phyloP scores from a whole-genome alignment of 2,329 filamentous ascomycete genomes.

The Colletotrichum camelliae region DNA sequence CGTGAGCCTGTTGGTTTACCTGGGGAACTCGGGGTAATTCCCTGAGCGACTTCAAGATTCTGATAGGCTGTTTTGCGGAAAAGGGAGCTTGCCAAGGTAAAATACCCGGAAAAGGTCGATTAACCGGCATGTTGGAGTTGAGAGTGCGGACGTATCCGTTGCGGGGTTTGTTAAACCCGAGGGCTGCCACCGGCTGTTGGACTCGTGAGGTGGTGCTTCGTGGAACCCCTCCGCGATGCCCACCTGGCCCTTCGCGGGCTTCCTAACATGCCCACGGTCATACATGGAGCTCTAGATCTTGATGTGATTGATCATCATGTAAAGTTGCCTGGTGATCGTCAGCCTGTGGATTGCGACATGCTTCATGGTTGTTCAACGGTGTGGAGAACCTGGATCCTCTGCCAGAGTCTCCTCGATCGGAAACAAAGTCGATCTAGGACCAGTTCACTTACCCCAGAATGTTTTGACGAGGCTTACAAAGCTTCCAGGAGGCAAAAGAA shows the following conservation, averaged over 20 bases:
- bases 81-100: not conserved
- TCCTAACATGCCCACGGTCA: not conserved
- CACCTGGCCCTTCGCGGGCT: not conserved
- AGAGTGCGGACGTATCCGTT: not conserved
- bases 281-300: not conserved
- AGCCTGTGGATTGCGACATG: not conserved
- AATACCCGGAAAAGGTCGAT: not conserved
- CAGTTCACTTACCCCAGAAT: not conserved
- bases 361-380: not conserved
- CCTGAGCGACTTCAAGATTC: not conserved
- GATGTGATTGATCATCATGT: not conserved
- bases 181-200: not conserved
- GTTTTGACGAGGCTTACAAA: not conserved
- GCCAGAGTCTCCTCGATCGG: not conserved
- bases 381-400: not conserved
- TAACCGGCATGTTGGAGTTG: not conserved
- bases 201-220: not conserved
- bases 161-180: not conserved
- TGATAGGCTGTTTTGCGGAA: constrained; percentile 29
- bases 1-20: not conserved
- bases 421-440: not conserved
- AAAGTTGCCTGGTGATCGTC: not conserved
- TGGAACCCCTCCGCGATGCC: not conserved
- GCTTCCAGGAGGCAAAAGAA: not conserved
- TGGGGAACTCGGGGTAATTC: not conserved